phyloP scores from a whole-genome alignment of 306 rosid species.

The Vigna angularis region DNA sequence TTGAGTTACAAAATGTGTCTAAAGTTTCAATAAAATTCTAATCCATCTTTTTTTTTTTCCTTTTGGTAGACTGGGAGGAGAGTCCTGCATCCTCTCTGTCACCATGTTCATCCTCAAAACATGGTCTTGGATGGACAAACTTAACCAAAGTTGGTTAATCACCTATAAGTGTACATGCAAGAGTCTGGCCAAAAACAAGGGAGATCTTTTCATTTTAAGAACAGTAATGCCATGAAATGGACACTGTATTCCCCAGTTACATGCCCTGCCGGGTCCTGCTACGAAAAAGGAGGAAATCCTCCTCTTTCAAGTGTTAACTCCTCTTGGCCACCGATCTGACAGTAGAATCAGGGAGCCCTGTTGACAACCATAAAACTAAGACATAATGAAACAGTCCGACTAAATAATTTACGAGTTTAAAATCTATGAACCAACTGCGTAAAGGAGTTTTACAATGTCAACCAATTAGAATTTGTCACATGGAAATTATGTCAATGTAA shows the following conservation, averaged over 20 bases:
- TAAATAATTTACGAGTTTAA: not conserved
- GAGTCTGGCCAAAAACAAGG: conserved; percentile 35
- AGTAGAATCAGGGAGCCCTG: conserved; percentile 62
- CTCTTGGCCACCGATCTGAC: conserved; percentile 51
- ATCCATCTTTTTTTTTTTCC: not conserved
- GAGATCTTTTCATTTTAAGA: conserved; percentile 30
- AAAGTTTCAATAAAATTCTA: conserved; percentile 21
- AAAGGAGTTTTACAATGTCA: not conserved
- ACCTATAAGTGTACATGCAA: conserved; percentile 53
- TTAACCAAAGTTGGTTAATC: conserved; percentile 38
- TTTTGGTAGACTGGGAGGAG: conserved; percentile 24
- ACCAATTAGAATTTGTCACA: not conserved
- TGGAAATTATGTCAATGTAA: not conserved
- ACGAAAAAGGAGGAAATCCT: conserved; percentile 46
- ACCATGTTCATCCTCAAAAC: conserved; percentile 31
- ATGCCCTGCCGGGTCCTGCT: conserved; percentile 43
- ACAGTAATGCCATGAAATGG: conserved; percentile 34
- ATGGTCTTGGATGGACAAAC: conserved; percentile 33
- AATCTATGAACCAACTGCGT: not conserved
- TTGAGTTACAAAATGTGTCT: conserved; percentile 43
- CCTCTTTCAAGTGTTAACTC: conserved; percentile 51
- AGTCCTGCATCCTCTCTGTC: conserved; percentile 35
- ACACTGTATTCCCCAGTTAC: conserved; percentile 44
- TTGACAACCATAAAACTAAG: conserved; percentile 41
- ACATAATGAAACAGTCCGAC: conserved; percentile 46